Base-by-base conservation (phyloP, 495 filamentous ascomycete species). In the Penicillium crystallinum region DNA sequence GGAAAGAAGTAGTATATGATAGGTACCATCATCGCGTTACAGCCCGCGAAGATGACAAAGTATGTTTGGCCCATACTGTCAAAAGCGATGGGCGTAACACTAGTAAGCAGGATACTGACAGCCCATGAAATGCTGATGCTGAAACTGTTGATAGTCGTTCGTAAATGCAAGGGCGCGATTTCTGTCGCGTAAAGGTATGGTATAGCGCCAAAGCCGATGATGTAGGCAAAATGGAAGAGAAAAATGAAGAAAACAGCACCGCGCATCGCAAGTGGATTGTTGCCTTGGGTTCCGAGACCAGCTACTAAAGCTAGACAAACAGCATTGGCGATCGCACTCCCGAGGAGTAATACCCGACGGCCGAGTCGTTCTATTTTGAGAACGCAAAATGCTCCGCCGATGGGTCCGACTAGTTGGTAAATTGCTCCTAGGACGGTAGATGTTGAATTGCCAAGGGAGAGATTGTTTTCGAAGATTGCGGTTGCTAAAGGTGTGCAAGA, bases 1-100 rank as follows among this genome's bases (percentile, higher is more conserved):
- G 81, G 82, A 59, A 79, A 83, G 34, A 74, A 52, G 46, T 83
- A 75, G 60, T 81, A 86, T 19, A 85, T 72, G 21, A 81, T 66
- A 1, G 80, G 80, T 0, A 84, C 69, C 65, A 86, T 85, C 18
- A 72, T 53, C 19, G 69, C 70, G 61, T 85, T 85, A 61, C 83
- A 77, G 11, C 76, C 71, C 6, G 63, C 61, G 31, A 61, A 65
- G 4, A 65, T 35, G 14, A 62, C 45, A 19, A 63, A 65, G 43
- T 55, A 65, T 33, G 42, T 45, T 40, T 59, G 59, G 2, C 53
- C 56, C 38, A 65, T 62, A 1, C 10, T 34, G 15, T 54, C 50
- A 41, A 65, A 59, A 17, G 55, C 62, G 22, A 62, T 52, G 7
- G 59, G 62, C 1, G 62, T 65, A 22, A 65, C 42, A 19, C 44